Percentiles rank a stretch among this genome's conserved stretches.
These are phyloP conservation scores for Sarcomyxa edulis DNA, from an alignment of 768 basidiomycete genomes.

Conservation along the genomic window DNA sequence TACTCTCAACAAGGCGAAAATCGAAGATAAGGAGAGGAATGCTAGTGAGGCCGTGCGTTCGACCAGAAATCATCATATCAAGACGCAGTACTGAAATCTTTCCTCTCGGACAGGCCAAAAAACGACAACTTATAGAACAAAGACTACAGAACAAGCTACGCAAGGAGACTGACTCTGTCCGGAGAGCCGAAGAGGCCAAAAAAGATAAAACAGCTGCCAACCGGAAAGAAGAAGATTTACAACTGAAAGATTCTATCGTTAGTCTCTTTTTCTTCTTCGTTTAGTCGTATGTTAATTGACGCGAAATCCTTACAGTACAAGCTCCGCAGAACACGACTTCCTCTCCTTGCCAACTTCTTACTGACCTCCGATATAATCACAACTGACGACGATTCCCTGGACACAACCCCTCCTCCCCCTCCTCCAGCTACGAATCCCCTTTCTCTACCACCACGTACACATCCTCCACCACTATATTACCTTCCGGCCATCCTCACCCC, in stretches of 20 bases:
- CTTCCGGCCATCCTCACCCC: slow-evolving; percentile 65
- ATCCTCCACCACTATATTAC: slow-evolving; percentile 76
- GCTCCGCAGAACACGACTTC: slow-evolving; percentile 65
- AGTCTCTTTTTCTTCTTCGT: slow-evolving; percentile 21
- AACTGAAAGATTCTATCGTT: slow-evolving; percentile 78
- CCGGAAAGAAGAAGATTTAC: slow-evolving; percentile 78
- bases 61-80: neutral
- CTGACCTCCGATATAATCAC: slow-evolving; percentile 68
- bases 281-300: no score
- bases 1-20: slow-evolving; percentile 84
- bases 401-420: slow-evolving; percentile 20
- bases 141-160: slow-evolving; percentile 80
- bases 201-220: slow-evolving; percentile 74
- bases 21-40: slow-evolving; percentile 78
- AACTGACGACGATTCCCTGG: slow-evolving; percentile 24
- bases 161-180: slow-evolving; percentile 83
- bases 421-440: slow-evolving; percentile 31
- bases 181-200: slow-evolving; percentile 81
- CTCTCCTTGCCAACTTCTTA: slow-evolving; percentile 69
- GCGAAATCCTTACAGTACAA: no score
- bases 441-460: slow-evolving; percentile 49
- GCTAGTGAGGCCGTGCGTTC: slow-evolving; percentile 75
- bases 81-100: neutral
- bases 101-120: slow-evolving; percentile 58
- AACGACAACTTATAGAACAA: slow-evolving; percentile 77